phyloP scores from a whole-genome alignment of 192 early-diverging fungal species.

The Chytriomyces confervae region DNA sequence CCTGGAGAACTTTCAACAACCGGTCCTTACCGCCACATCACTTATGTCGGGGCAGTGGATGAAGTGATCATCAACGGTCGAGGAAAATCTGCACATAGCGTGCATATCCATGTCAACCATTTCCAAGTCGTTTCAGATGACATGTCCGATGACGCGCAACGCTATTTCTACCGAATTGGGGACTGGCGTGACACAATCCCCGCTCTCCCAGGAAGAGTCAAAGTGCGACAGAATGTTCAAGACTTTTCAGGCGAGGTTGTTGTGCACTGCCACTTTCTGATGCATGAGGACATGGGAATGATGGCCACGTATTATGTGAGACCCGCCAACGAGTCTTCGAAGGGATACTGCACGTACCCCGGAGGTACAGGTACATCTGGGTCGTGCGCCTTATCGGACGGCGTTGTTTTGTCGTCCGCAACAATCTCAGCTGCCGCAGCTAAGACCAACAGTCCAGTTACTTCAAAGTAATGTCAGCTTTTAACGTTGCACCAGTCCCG shows the following conservation, averaged over 20 bases:
- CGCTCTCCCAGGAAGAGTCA: not conserved
- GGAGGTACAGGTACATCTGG: not conserved
- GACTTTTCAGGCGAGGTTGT: not conserved
- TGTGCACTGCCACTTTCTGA: not conserved
- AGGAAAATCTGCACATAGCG: not conserved
- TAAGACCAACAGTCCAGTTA: no score
- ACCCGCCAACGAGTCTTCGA: not conserved
- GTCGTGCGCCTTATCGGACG: not conserved
- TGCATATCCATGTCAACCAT: slow-evolving; percentile 1
- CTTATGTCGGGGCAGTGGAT: not conserved
- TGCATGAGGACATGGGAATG: slow-evolving; percentile 2
- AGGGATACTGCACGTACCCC: not conserved
- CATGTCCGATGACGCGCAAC: not conserved
- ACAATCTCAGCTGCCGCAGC: no score
- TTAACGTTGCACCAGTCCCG: no score
- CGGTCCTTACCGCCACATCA: not conserved
- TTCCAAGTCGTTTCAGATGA: not conserved
- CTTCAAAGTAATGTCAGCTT: no score
- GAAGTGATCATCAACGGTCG: not conserved
- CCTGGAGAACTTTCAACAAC: not conserved
- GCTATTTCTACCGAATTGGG: not conserved
- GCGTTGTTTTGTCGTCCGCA: no score
- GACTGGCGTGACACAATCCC: not conserved
- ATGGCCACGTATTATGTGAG: not conserved
- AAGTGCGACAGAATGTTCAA: not conserved